Evolutionary conservation across 2,329 filamentous ascomycete species (phyloP).

Genomic region (Colletotrichum noveboracense): DNA sequence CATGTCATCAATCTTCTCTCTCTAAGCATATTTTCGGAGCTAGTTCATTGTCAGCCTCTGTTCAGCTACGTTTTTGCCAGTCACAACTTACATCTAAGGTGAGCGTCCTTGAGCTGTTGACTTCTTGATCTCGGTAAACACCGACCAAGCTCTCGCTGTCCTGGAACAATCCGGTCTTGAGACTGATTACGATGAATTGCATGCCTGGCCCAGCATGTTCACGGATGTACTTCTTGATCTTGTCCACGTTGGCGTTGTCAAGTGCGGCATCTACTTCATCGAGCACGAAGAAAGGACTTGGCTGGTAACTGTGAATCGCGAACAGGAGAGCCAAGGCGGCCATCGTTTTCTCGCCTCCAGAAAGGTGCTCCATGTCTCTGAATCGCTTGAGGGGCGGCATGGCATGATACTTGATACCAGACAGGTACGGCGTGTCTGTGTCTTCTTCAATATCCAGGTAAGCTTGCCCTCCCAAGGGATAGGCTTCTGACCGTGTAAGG

Average conservation of each 20-base stretch:
- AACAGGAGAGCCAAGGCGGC: slow-evolving; percentile 95
- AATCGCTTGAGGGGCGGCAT: slow-evolving; percentile 99
- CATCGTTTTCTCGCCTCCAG: slow-evolving; percentile 98
- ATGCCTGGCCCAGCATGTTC: slow-evolving; percentile 95
- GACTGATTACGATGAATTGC: slow-evolving; percentile 98
- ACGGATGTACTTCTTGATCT: slow-evolving; percentile 94
- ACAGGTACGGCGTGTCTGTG: slow-evolving; percentile 93
- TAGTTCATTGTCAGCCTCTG: background rate
- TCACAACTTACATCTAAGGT: slow-evolving; percentile 86
- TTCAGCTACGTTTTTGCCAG: background rate
- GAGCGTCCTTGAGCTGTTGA: slow-evolving; percentile 89
- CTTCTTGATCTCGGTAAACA: slow-evolving; percentile 92
- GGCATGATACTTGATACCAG: slow-evolving; percentile 96
- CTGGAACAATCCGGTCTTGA: slow-evolving; percentile 96
- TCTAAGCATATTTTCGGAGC: slow-evolving; percentile 17
- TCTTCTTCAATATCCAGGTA: slow-evolving; percentile 95
- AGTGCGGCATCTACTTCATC: slow-evolving; percentile 98
- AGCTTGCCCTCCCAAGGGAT: slow-evolving; percentile 86
- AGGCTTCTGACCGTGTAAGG: slow-evolving; percentile 87
- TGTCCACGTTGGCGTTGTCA: slow-evolving; percentile 96
- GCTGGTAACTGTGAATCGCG: slow-evolving; percentile 95
- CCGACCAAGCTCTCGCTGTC: slow-evolving; percentile 95
- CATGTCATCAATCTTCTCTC: background rate
- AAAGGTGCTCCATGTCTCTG: slow-evolving; percentile 98
- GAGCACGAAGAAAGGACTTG: slow-evolving; percentile 95